phyloP scores from a whole-genome alignment of 2,329 filamentous ascomycete species.

The Pseudocercospora cruenta region DNA sequence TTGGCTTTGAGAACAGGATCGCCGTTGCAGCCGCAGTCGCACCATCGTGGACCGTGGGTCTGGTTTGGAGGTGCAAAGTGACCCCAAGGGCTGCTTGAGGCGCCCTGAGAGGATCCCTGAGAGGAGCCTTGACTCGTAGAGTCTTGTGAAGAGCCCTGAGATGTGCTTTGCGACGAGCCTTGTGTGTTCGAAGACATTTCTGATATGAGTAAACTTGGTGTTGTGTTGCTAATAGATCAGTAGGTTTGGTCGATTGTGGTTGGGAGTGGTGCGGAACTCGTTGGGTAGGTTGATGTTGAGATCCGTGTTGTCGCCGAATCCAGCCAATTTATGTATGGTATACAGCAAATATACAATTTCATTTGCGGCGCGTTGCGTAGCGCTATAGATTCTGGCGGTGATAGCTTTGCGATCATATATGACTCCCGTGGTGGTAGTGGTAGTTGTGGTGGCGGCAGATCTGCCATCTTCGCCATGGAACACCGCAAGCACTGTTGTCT shows the following conservation, averaged over 20 bases:
- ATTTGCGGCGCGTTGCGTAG: too few relatives aligned
- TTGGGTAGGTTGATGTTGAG: background rate
- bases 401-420: background rate
- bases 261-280: background rate
- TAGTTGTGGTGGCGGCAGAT: too few relatives aligned
- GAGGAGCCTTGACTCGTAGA: background rate
- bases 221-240: background rate
- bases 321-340: background rate
- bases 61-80: background rate
- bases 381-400: too few relatives aligned
- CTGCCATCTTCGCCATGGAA: background rate
- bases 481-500: background rate
- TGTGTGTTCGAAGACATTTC: background rate
- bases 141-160: too few relatives aligned
- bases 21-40: slow-evolving; percentile 10
- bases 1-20: slow-evolving; percentile 9
- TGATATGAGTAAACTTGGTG: background rate
- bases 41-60: background rate
- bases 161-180: background rate
- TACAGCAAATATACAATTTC: background rate
- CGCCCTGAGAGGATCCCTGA: background rate
- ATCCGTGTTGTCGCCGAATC: background rate
- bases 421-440: too few relatives aligned
- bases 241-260: background rate
- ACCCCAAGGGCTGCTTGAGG: background rate